Conservation (phyloP, 176 grass and related monocot species). For the Raddia guianensis region DNA sequence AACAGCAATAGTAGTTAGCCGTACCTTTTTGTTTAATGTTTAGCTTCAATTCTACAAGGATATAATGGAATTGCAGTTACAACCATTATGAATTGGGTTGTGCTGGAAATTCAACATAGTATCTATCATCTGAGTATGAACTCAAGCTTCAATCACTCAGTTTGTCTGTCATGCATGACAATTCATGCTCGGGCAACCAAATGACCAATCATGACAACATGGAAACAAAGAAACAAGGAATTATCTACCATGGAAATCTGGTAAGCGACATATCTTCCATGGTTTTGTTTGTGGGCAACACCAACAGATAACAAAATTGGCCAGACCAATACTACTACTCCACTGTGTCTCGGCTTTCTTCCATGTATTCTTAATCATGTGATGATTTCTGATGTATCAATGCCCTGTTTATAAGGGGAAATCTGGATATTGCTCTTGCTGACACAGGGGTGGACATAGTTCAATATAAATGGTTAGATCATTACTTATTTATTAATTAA, state of each 20-base stretch:
- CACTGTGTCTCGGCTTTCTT: neutral
- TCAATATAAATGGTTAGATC: slow-evolving; percentile 3
- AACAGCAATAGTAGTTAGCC: neutral
- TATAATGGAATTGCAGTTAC: neutral
- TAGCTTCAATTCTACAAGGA: neutral
- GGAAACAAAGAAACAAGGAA: slow-evolving; percentile 14
- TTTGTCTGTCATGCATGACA: neutral
- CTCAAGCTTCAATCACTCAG: neutral
- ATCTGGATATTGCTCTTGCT: neutral
- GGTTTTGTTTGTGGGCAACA: neutral
- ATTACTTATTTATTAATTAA: neutral
- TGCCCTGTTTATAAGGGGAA: neutral
- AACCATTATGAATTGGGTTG: neutral
- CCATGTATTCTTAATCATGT: neutral
- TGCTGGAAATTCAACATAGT: neutral
- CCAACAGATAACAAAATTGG: neutral
- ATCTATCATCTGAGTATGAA: neutral
- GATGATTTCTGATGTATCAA: slow-evolving; percentile 10
- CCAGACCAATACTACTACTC: neutral
- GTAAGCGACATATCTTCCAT: neutral
- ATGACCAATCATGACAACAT: neutral
- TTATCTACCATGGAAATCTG: neutral
- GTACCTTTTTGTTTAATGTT: slow-evolving; percentile 5
- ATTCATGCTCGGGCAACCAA: neutral
- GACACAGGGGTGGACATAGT: neutral